A percentile compares a stretch with the other conserved stretches of the same genome.
phyloP scores from a whole-genome alignment of 1,284 basidiomycete genomes.

The Irpex sp. region DNA sequence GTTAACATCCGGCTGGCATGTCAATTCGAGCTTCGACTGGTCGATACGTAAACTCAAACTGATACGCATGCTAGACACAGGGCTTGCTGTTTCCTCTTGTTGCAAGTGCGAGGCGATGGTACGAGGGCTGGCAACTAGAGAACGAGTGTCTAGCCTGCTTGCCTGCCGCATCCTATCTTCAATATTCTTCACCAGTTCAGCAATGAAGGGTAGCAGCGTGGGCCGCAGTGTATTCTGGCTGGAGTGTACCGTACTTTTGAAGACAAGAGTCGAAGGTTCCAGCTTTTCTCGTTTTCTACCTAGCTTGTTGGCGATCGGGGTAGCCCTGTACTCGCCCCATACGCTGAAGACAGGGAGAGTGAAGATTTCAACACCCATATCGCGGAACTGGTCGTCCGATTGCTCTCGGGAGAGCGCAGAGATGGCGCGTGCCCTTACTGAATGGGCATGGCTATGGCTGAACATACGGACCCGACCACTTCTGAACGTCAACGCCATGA shows the following conservation, averaged over 20 bases:
- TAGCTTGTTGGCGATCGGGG: conserved; percentile 36
- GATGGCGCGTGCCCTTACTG: conserved; percentile 31
- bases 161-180: conserved; percentile 56
- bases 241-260: conserved; percentile 79
- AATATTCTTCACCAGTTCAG: conserved; percentile 60
- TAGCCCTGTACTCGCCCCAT: conserved; percentile 76
- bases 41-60: conserved; percentile 87
- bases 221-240: conserved; percentile 82
- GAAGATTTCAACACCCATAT: conserved; percentile 55
- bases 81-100: conserved; percentile 11
- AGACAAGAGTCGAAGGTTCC: conserved; percentile 56
- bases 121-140: conserved; percentile 7
- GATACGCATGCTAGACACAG: conserved; percentile 54
- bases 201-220: conserved; percentile 77
- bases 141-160: conserved; percentile 19
- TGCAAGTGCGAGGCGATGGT: not conserved
- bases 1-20: conserved; percentile 85
- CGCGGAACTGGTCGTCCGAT: conserved; percentile 43
- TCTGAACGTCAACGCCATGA: conserved; percentile 70
- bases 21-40: conserved; percentile 76
- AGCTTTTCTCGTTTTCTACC: conserved; percentile 18
- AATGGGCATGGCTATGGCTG: conserved; percentile 30
- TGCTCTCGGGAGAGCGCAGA: conserved; percentile 34
- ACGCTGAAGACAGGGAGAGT: conserved; percentile 77
- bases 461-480: conserved; percentile 76